These are phyloP conservation scores for Nannizziopsis arthrosporioides DNA, from an alignment of 2,329 filamentous ascomycete genomes.

Conservation along the genomic window DNA sequence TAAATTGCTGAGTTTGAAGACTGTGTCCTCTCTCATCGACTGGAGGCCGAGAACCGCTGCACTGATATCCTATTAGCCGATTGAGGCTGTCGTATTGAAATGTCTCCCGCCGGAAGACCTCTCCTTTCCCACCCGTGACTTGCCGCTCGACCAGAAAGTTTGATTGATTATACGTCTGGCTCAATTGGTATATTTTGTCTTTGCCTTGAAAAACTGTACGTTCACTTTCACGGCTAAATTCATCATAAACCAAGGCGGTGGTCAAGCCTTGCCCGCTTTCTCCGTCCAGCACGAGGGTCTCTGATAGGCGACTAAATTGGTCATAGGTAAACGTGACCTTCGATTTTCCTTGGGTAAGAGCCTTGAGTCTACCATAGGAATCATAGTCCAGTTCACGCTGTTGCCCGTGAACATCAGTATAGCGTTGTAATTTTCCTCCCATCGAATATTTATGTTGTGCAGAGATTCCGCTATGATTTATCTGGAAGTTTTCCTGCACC, in stretches of 20 bases:
- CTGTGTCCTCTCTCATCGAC: neutral
- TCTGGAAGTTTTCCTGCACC: neutral
- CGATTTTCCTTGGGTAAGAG: neutral
- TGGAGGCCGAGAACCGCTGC: neutral
- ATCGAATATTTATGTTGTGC: conserved; percentile 2
- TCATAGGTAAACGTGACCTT: conserved; percentile 1
- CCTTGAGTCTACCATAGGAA: neutral
- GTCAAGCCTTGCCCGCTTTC: neutral
- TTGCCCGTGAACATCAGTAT: conserved; percentile 4
- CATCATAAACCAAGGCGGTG: neutral
- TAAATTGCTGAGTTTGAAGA: conserved; percentile 1
- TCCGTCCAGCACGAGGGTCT: neutral
- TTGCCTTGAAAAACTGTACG: neutral
- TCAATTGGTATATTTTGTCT: neutral
- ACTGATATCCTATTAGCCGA: conserved; percentile 4
- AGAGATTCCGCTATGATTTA: neutral
- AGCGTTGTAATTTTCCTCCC: neutral
- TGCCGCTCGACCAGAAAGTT: neutral
- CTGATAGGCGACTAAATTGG: neutral
- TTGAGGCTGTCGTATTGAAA: conserved; percentile 1
- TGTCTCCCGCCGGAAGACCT: neutral
- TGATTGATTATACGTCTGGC: neutral
- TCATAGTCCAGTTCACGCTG: conserved; percentile 3
- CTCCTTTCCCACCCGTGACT: neutral
- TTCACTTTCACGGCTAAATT: conserved; percentile 4